A percentile compares a stretch with the other conserved stretches of the same genome.
Evolutionary conservation across 495 filamentous ascomycete species (phyloP).

Genomic region (Amniculicola lignicola): DNA sequence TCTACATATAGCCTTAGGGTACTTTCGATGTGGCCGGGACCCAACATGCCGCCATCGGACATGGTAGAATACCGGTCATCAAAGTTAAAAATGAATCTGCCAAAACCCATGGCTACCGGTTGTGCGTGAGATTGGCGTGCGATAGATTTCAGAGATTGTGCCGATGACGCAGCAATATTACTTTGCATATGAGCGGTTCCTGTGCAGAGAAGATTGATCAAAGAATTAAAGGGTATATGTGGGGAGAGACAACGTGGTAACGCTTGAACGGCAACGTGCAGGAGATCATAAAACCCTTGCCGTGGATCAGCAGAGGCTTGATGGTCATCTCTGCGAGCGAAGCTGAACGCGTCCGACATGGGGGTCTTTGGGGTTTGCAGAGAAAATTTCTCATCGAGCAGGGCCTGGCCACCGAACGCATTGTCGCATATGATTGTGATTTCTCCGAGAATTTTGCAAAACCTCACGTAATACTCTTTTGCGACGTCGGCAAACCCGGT

Average conservation of each 20-base stretch:
- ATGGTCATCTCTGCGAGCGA: conserved; percentile 77
- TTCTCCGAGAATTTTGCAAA: conserved; percentile 92
- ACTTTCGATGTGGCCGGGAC: conserved; percentile 90
- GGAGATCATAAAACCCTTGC: conserved; percentile 90
- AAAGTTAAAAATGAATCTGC: conserved; percentile 95
- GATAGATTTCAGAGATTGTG: conserved; percentile 90
- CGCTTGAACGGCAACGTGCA: conserved; percentile 94
- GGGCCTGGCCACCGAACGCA: conserved; percentile 92
- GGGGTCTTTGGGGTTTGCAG: conserved; percentile 86
- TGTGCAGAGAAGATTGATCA: conserved; percentile 94
- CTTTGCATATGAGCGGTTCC: conserved; percentile 92
- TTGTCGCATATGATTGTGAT: conserved; percentile 95
- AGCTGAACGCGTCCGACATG: conserved; percentile 89
- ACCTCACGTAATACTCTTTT: conserved; percentile 78
- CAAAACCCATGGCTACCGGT: conserved; percentile 94
- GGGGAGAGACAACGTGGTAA: conserved; percentile 87
- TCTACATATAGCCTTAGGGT: conserved; percentile 92
- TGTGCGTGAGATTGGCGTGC: conserved; percentile 90
- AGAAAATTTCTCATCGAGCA: conserved; percentile 90
- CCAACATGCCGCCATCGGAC: conserved; percentile 96
- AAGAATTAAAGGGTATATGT: conserved; percentile 86
- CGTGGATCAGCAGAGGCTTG: conserved; percentile 72
- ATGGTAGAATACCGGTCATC: conserved; percentile 96
- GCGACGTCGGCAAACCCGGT: conserved; percentile 70
- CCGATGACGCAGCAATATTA: conserved; percentile 88